A percentile compares a stretch with the other conserved stretches of the same genome.
Conservation (phyloP, 2,329 filamentous ascomycete genomes). For the Colletotrichum coccodes region DNA sequence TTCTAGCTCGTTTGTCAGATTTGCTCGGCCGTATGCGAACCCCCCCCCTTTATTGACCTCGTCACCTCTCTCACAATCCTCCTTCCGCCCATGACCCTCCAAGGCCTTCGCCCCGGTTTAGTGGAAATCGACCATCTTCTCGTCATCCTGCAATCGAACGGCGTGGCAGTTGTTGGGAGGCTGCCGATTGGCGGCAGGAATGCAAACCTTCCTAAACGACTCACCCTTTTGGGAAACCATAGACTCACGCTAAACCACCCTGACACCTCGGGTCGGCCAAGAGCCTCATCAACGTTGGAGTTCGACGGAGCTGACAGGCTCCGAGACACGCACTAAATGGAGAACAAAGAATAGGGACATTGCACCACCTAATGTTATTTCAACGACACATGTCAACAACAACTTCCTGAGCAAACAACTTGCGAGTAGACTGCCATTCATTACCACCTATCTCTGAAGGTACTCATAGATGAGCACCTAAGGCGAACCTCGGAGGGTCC, state of each 20-base stretch:
- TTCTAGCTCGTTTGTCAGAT: constrained; percentile 8
- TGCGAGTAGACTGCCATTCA: constrained; percentile 18
- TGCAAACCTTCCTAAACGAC: not conserved
- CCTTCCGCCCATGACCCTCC: not conserved
- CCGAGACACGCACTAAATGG: not conserved
- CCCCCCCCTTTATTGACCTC: not conserved
- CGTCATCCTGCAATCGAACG: not conserved
- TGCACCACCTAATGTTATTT: not conserved
- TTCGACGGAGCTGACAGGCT: not conserved
- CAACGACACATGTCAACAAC: not conserved
- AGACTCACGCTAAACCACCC: not conserved
- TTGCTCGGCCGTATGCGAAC: constrained; percentile 1
- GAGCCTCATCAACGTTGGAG: constrained; percentile 20
- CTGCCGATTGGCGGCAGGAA: constrained; percentile 21
- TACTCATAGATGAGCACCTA: not conserved
- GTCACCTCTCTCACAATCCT: not conserved
- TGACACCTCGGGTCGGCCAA: not conserved
- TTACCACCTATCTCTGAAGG: constrained; percentile 21
- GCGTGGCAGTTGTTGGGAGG: constrained; percentile 6
- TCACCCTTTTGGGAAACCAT: not conserved
- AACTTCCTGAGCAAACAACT: not conserved
- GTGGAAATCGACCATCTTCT: not conserved
- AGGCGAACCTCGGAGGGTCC: not conserved
- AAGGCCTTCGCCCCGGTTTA: not conserved
- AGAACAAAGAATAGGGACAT: not conserved